Percentiles rank a stretch among this genome's conserved stretches.
These are phyloP conservation scores for Litchi chinensis DNA, from an alignment of 345 rosid genomes.

Conservation along the genomic window DNA sequence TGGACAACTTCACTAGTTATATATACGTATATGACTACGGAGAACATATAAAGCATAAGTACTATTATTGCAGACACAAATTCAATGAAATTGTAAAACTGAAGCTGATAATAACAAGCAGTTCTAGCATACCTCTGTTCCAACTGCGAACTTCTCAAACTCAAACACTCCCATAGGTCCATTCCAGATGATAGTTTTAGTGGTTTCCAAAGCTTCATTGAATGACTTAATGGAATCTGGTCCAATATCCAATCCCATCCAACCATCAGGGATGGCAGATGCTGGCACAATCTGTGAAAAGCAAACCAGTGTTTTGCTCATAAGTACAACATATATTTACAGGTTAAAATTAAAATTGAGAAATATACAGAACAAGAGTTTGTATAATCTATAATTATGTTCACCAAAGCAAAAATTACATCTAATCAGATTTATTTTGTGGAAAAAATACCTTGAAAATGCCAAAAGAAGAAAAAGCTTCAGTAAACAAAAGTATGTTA, in stretches of 20 bases:
- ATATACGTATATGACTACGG: not conserved
- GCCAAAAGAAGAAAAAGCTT: not conserved
- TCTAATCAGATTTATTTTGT: not conserved
- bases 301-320: not conserved
- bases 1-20: not conserved
- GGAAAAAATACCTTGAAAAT: not conserved
- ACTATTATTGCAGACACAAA: not conserved
- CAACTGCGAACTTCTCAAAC: conserved; percentile 81
- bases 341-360: not conserved
- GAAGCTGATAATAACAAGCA: conserved; percentile 11
- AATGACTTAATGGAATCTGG: conserved; percentile 83
- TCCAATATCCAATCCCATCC: conserved; percentile 96
- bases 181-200: conserved; percentile 94
- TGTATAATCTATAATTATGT: not conserved
- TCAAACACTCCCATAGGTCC: conserved; percentile 99
- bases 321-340: not conserved
- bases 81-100: not conserved
- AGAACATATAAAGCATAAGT: not conserved
- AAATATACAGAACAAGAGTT: not conserved
- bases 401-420: not conserved
- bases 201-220: conserved; percentile 71
- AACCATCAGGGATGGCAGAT: conserved; percentile 82
- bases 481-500: not conserved
- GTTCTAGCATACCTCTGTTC: conserved; percentile 63
- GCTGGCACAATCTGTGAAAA: conserved; percentile 68